Base-by-base conservation (phyloP, 202 grass and related monocot genomes). In the Saccharum hybrid region DNA sequence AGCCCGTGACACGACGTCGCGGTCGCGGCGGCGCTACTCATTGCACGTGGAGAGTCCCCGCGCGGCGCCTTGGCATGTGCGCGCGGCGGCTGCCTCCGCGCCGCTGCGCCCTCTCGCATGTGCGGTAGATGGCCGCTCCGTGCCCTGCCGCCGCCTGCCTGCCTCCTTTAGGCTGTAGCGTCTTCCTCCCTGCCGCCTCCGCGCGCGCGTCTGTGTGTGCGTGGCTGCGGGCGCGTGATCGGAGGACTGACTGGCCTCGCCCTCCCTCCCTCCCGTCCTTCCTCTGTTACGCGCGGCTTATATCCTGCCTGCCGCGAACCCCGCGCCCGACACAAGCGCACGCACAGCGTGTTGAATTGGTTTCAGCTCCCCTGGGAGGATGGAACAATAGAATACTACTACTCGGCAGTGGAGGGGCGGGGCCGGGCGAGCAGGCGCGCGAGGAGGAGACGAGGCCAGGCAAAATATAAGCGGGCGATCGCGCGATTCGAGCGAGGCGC, bases 331-430 rank as follows among this genome's bases (percentile, higher is more conserved):
- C 69, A 64, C 71, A 30, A 21, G 43, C 45, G 22, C 83, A 54
- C 49, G 61, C 68, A 34, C 83, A 63, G 22, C 88, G 81, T 28
- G 88, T 81, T 84, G 85, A 84, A 81, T 57, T 6, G 80, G 88
- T 21, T 71, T 71, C 71, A 76, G 36, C 75, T 2, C 69, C 52
- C 23, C 70, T 19, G 11, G 43, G 67, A 22, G 12, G 40, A 16
- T 7, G 14, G 13, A 73, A 33, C 28, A 28, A 28, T 33, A 33
- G 33, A 2, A 70, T 68, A 54, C 86, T 54, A 86, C 38, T 54
- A 86, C 38, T 78, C 37, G 21, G 18, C 16, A 10, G 5, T 30
- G 36, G 16, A n/a, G 28, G 5, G 0, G 37, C 7, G 46, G 46
- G 34, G 6, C 18, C n/a, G 38, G 9, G 40, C 8, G 46, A 18